A percentile compares a stretch with the other conserved stretches of the same genome.
Conservation (phyloP, 495 filamentous ascomycete genomes). For the Thermothielavioides terrestris region DNA sequence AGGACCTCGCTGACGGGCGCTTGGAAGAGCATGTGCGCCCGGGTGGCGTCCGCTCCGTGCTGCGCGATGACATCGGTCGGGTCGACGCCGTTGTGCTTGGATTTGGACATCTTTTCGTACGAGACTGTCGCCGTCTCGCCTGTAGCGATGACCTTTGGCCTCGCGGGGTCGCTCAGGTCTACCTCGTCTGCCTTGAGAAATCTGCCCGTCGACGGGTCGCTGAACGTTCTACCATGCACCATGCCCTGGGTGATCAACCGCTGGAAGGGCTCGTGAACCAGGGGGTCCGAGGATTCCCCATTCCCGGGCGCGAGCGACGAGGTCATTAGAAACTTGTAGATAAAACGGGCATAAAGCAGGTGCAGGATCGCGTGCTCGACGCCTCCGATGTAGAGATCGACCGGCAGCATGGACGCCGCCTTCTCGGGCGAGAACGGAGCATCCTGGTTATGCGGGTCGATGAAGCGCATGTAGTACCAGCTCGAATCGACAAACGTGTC, state of each 20-base stretch:
- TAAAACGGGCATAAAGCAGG: conserved; percentile 84
- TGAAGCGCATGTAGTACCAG: conserved; percentile 82
- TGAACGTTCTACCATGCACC: conserved; percentile 82
- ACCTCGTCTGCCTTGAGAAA: conserved; percentile 75
- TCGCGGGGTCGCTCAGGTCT: conserved; percentile 47
- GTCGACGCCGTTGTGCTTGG: conserved; percentile 89
- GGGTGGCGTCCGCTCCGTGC: conserved; percentile 75
- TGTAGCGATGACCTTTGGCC: conserved; percentile 52
- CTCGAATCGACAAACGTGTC: conserved; percentile 92
- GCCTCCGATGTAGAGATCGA: conserved; percentile 80
- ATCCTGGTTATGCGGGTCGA: conserved; percentile 56
- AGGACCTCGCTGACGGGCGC: conserved; percentile 74
- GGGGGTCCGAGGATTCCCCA: not conserved
- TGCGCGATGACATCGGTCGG: conserved; percentile 58
- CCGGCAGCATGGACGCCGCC: conserved; percentile 52
- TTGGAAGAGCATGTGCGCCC: conserved; percentile 81
- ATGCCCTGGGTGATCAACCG: conserved; percentile 79
- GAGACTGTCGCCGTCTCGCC: conserved; percentile 49
- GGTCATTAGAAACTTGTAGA: conserved; percentile 73
- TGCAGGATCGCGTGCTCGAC: conserved; percentile 88
- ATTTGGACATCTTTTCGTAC: conserved; percentile 95
- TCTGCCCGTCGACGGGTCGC: conserved; percentile 61
- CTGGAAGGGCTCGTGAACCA: conserved; percentile 62
- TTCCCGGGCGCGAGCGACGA: conserved; percentile 31
- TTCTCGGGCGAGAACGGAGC: conserved; percentile 50